Base-by-base conservation (phyloP, 2,329 filamentous ascomycete genomes). In the Fusarium caatingaense region DNA sequence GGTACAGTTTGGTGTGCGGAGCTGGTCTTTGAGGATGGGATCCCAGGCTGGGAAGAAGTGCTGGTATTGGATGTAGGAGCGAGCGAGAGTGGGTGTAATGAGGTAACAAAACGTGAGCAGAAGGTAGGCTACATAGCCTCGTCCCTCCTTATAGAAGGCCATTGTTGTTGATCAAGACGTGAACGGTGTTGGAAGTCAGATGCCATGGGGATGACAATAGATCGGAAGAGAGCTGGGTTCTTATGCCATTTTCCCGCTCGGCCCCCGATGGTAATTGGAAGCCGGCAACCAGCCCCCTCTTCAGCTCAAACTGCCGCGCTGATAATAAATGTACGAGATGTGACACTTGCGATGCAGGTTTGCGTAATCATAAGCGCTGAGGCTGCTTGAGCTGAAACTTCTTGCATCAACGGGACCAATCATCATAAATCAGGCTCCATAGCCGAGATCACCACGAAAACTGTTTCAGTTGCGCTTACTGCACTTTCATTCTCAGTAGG, bases 41-140 rank as follows among this genome's bases (percentile, higher is more conserved):
- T 67, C 30, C 71, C 71, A 72, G 20, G 68, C 68, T n/a, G 68
- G 60, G 42, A 73, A 73, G 47, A 72, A 72, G 10, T 62, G 45
- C 3, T 72, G 34, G 21, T 64, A 71, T 18, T 70, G 68, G 1
- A 11, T 37, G 13, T 44, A 59, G 4, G 68, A 70, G 41, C 67
- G 67, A 3, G 63, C 67, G 11, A 25, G 12, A 12, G 42, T 10
- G 5, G 67, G 44, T 0, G 41, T 13, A 28, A 55, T 23, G 18
- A 54, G 20, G 12, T n/a, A 27, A 15, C 18, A 15, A 37, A 69
- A 13, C 16, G 59, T 40, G 15, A 41, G 18, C 2, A 55, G 16
- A 1, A 47, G 30, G 10, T 47, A n/a, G 32, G 44, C 15, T 1
- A 27, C 5, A 1, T 18, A 44, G 9, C n/a, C 20, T 10, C 30